Percentiles rank a stretch among this genome's conserved stretches.
These are phyloP conservation scores for Tanozyma kutaoensis DNA, from an alignment of 805 yeast species.

Conservation along the genomic window DNA sequence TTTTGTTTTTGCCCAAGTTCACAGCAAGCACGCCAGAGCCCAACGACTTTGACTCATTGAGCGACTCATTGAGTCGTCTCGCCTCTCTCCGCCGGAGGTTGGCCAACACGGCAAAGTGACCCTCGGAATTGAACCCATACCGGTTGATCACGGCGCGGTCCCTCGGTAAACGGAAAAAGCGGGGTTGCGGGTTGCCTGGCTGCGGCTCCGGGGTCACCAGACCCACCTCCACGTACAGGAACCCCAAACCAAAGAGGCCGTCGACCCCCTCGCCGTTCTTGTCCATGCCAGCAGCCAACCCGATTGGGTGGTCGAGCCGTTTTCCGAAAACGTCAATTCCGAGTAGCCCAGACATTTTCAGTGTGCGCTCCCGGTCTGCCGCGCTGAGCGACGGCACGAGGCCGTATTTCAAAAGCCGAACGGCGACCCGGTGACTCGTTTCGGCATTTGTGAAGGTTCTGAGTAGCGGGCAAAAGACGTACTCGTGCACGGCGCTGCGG, in stretches of 20 bases:
- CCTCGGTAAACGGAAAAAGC: slow-evolving; percentile 73
- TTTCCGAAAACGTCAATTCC: slow-evolving; percentile 51
- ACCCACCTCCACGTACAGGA: slow-evolving; percentile 85
- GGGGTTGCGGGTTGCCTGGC: slow-evolving; percentile 88
- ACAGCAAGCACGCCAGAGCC: slow-evolving; percentile 38
- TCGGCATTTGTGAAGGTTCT: slow-evolving; percentile 72
- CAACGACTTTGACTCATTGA: slow-evolving; percentile 1
- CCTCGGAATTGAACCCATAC: slow-evolving; percentile 45
- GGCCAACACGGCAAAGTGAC: slow-evolving; percentile 2
- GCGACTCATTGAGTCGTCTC: no score
- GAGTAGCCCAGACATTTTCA: no score
- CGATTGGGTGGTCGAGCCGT: slow-evolving; percentile 63
- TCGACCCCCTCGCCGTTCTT: slow-evolving; percentile 90
- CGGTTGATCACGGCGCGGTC: slow-evolving; percentile 70
- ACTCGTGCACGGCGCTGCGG: slow-evolving; percentile 73
- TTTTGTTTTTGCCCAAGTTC: slow-evolving; percentile 86
- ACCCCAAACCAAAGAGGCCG: slow-evolving; percentile 62
- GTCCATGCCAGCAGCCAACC: slow-evolving; percentile 93
- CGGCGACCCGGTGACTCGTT: slow-evolving; percentile 68
- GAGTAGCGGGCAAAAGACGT: slow-evolving; percentile 63
- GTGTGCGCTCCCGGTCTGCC: no score
- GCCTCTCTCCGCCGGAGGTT: not conserved
- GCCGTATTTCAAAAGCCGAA: slow-evolving; percentile 56
- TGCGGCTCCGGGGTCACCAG: slow-evolving; percentile 88
- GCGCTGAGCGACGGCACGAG: slow-evolving; percentile 21